Evolutionary conservation across 176 grass and related monocot genomes (phyloP), one percentile per base, ranked within the genome.

Genomic region (Carex cristatella): DNA sequence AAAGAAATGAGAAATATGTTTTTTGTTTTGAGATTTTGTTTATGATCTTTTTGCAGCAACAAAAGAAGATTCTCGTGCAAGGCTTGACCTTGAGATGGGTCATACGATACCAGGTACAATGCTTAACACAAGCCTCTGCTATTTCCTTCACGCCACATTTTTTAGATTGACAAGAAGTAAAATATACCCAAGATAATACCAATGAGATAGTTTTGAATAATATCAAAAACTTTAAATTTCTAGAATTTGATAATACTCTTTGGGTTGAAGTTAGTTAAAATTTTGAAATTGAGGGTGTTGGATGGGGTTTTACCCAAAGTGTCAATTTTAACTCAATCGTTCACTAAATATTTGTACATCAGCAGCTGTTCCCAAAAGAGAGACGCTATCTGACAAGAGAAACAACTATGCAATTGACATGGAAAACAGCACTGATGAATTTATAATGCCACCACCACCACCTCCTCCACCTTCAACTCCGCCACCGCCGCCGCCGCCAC

Each of bases 351-450:
- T 16, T 84, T 61, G 28, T 53, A 35, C 54, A 66, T 46, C 80
- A 40, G 16, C 89, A 87, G 85, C 77, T 89, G 71, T 58, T 86
- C 62, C 85, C 33, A 83, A 61, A 66, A 68, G 81, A 69, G 79
- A 88, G 42, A 30, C 67, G 7, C 59, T 81, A 70, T 75, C 79
- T 73, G 79, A 61, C 64, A 93, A 91, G 51, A 83, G 87, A 80
- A 93, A 90, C 46, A 88, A 89, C 12, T 90, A 92, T 74, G 67
- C 90, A 69, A 91, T 95, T 81, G 90, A 94, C 86, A 81, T 92
- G 86, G 87, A 71, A 87, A 94, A 84, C 63, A 79, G 53, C 73
- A 16, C 85, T 33, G 79, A 88, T 85, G 79, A 85, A 77, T 84
- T 89, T 82, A 74, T 92, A 67, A 76, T 91, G 69, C 81, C 64